Evolutionary conservation across 2,329 filamentous ascomycete species (phyloP), one percentile per base, ranked within the genome.

Genomic region (Nothophaeocryptopus gaeumannii): DNA sequence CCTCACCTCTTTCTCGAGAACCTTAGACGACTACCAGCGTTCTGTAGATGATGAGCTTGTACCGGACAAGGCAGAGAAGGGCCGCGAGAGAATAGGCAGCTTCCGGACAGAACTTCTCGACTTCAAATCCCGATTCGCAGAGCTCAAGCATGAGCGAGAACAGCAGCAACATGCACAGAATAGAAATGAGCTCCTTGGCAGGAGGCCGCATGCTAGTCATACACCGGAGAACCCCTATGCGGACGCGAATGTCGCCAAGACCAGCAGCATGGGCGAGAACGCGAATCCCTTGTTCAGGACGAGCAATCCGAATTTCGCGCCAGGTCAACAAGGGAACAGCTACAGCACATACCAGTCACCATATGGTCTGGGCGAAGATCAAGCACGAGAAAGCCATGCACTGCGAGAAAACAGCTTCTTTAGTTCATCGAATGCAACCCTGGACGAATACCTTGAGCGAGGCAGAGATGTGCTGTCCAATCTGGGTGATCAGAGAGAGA

Each of bases 151-250:
- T 53, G 82, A 85, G 51, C 81, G 85, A 53, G 91, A 96, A 58
- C 88, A 95, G 33, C 51, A 55, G 14, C 54, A 60, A 38, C 51
- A 62, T 35, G 58, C 59, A 14, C 55, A 63, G 11, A 63, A 90
- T 66, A 81, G 89, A 41, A 80, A 80, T 55, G 93, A 97, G 70
- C 79, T 99, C 20, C 79, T 97, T 0, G 92, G 91, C 20, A 80
- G 93, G 44, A 79, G 93, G 39, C 89, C 90, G 1, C 92, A 93
- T 59, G 76, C 82, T 34, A 74, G 84, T n/a, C 56, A 62, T 10
- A 87, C 87, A 1, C 92, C 93, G 1, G 93, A 97, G 70, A 97
- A 97, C 64, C 93, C 93, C 0, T 97, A 97, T 68, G 83, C 89
- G 12, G 82, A 87, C 58, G 66, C 73, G 3, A 68, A 72, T 4